Evolutionary conservation across 805 yeast genomes (phyloP).

Genomic region (Scheffersomyces lignosus): DNA sequence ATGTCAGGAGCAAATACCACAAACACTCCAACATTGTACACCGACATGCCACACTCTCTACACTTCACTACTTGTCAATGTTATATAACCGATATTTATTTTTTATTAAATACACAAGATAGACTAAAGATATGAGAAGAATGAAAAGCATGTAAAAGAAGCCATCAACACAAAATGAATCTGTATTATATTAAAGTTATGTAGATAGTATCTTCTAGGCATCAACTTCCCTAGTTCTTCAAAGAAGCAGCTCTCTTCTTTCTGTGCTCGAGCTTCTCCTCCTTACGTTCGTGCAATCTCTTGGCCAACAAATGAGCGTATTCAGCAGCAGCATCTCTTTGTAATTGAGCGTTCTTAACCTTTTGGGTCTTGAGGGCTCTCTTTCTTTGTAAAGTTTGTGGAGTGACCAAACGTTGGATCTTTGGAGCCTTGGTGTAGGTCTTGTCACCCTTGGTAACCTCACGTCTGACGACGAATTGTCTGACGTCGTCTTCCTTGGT

Average conservation of each 20-base stretch:
- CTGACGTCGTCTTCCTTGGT: slow-evolving; percentile 87
- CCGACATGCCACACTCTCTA: no score
- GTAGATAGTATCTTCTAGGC: slow-evolving; percentile 8
- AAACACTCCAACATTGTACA: no score
- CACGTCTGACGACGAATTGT: slow-evolving; percentile 94
- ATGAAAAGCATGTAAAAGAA: background rate
- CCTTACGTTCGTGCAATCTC: slow-evolving; percentile 97
- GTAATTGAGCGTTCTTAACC: slow-evolving; percentile 96
- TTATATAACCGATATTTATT: slow-evolving; percentile 1
- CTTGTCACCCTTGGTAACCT: slow-evolving; percentile 96
- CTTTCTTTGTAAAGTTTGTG: slow-evolving; percentile 99
- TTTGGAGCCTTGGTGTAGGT: slow-evolving; percentile 99
- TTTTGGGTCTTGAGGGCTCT: slow-evolving; percentile 92
- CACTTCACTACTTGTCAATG: no score
- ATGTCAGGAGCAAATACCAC: no score
- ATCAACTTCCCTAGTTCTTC: slow-evolving; percentile 61
- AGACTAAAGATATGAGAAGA: slow-evolving; percentile 8
- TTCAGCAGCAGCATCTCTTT: slow-evolving; percentile 99
- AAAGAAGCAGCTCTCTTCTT: slow-evolving; percentile 99
- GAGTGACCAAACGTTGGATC: slow-evolving; percentile 99
- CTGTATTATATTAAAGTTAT: background rate
- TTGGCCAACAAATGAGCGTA: slow-evolving; percentile 98
- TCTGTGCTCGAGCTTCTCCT: slow-evolving; percentile 96
- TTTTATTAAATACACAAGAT: slow-evolving; percentile 25
- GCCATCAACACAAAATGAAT: background rate